phyloP scores from a whole-genome alignment of 2,329 filamentous ascomycete species.

The Berkeleyomyces rouxiae region DNA sequence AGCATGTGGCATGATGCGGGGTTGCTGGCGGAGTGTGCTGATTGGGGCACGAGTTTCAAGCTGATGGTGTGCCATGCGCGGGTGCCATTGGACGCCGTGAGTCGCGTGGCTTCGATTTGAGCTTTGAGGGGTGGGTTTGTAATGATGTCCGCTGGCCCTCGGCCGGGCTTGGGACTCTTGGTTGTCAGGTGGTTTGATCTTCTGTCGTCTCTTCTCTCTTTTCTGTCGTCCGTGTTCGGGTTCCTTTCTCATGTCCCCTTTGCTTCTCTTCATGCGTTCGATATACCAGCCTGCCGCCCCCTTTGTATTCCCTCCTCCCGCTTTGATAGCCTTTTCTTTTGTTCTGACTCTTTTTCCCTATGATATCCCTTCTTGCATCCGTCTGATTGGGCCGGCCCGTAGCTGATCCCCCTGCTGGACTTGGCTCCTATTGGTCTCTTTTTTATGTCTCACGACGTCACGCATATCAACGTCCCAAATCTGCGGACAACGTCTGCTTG shows the following conservation, averaged over 20 bases:
- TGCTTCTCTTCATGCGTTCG: neutral
- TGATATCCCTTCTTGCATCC: neutral
- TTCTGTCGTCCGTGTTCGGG: neutral
- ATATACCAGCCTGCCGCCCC: neutral
- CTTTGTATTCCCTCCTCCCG: neutral
- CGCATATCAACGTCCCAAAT: neutral
- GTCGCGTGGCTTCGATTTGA: slow-evolving; percentile 12
- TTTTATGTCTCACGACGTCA: neutral
- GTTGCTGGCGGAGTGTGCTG: slow-evolving; percentile 70
- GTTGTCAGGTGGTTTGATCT: neutral
- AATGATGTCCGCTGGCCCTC: no score
- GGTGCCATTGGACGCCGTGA: slow-evolving; percentile 38
- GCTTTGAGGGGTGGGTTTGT: neutral
- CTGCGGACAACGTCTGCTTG: neutral
- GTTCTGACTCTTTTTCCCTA: neutral
- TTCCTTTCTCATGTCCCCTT: neutral
- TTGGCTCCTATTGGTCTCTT: neutral
- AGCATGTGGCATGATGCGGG: slow-evolving; percentile 66
- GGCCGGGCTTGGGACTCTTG: no score
- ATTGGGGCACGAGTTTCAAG: slow-evolving; percentile 72
- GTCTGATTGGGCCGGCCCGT: neutral
- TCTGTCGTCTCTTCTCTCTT: neutral
- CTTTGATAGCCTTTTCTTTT: neutral
- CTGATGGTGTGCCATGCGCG: slow-evolving; percentile 83
- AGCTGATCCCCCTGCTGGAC: neutral